Evolutionary conservation across 192 early-diverging fungal species (phyloP).

Genomic region (Backusella luteola): DNA sequence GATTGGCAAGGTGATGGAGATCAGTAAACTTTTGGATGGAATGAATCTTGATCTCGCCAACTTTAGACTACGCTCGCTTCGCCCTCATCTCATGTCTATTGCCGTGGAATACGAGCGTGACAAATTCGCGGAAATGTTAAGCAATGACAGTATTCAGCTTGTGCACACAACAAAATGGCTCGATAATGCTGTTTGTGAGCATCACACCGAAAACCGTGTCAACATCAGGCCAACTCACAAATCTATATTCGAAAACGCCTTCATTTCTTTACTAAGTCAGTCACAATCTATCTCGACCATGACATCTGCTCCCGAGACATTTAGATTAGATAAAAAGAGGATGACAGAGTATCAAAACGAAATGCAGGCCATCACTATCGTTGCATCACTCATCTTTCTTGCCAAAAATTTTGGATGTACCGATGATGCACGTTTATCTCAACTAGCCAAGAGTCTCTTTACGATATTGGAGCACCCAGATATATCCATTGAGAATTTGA

Average conservation of each 20-base stretch:
- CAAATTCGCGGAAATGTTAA: constrained; percentile 63
- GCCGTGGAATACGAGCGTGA: constrained; percentile 74
- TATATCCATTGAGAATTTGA: constrained; percentile 32
- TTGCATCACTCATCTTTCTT: constrained; percentile 67
- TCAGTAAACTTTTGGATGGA: constrained; percentile 63
- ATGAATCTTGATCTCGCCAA: constrained; percentile 87
- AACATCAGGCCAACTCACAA: neutral
- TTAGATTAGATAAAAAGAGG: constrained; percentile 64
- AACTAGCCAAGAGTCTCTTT: constrained; percentile 24
- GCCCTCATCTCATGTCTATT: constrained; percentile 65
- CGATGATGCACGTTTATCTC: neutral
- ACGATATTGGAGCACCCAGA: constrained; percentile 25
- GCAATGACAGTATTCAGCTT: constrained; percentile 42
- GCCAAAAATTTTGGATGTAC: constrained; percentile 51
- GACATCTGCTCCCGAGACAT: constrained; percentile 57
- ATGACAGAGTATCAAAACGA: constrained; percentile 71
- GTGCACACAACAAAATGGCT: constrained; percentile 66
- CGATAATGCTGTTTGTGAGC: constrained; percentile 29
- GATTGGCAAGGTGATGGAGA: constrained; percentile 43
- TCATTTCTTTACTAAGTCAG: constrained; percentile 2
- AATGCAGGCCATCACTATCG: constrained; percentile 61
- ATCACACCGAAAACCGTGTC: neutral
- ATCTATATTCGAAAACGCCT: constrained; percentile 16
- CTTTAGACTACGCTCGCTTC: constrained; percentile 61
- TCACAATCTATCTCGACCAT: neutral